Evolutionary conservation across 2,329 filamentous ascomycete species (phyloP).

Genomic region (Diplodia corticola): DNA sequence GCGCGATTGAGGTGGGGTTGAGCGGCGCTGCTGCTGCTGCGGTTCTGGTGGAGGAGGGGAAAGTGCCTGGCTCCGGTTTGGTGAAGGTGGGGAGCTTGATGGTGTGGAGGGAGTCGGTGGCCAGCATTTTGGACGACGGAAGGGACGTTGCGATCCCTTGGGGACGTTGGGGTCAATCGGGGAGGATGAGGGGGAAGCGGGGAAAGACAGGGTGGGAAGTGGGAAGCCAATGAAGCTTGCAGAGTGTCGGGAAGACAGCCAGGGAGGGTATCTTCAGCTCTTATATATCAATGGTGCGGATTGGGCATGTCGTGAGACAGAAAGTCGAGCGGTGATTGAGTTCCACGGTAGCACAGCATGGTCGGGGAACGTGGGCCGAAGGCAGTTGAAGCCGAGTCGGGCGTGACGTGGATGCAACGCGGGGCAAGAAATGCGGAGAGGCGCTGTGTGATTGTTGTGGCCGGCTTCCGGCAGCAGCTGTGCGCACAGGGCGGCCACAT

Average conservation of each 20-base stretch:
- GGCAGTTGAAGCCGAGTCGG: neutral
- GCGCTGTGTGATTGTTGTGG: neutral
- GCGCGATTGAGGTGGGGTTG: constrained; percentile 29
- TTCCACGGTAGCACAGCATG: neutral
- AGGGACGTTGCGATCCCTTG: too few species aligned
- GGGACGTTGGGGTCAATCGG: neutral
- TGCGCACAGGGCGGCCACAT: neutral
- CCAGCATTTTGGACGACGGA: constrained; percentile 25
- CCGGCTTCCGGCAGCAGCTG: neutral
- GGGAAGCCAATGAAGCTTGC: too few species aligned
- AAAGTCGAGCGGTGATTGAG: neutral
- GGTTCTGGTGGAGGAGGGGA: constrained; percentile 26
- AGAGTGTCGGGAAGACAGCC: neutral
- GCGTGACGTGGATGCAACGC: constrained; percentile 2
- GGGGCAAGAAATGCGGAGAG: constrained; percentile 19
- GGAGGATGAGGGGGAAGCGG: neutral
- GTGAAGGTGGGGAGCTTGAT: constrained; percentile 32
- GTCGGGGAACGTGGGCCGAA: neutral
- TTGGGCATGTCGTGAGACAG: neutral
- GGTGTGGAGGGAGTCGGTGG: constrained; percentile 30
- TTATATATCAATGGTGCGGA: constrained; percentile 14
- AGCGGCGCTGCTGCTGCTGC: constrained; percentile 12
- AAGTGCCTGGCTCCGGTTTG: constrained; percentile 27
- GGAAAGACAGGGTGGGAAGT: neutral
- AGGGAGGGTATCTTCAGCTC: neutral